These are phyloP conservation scores for Sordariomycetes sp. DNA, from an alignment of 2,329 filamentous ascomycete species.

Conservation along the genomic window DNA sequence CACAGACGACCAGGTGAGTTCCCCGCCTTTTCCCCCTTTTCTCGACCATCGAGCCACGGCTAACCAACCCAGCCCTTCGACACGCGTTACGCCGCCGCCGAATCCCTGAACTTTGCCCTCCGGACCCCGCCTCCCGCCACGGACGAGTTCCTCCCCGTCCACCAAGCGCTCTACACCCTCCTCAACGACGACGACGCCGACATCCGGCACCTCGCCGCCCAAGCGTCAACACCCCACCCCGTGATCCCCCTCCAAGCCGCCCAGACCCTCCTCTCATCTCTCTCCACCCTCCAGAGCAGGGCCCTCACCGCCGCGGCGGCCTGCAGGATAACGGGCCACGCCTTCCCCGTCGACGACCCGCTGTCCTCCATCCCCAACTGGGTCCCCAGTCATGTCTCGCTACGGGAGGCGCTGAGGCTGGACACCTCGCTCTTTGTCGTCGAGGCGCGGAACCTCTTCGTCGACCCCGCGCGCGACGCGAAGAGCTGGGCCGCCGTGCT, in stretches of 20 bases:
- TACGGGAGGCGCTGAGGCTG: constrained; percentile 31
- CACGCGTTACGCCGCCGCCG: constrained; percentile 45
- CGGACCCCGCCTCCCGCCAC: constrained; percentile 6
- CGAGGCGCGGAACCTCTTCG: constrained; percentile 90
- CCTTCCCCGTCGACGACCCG: constrained; percentile 5
- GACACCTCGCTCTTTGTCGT: constrained; percentile 67
- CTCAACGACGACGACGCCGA: constrained; percentile 90
- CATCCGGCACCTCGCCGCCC: constrained; percentile 53
- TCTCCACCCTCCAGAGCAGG: constrained; percentile 20
- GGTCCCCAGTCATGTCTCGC: constrained; percentile 13
- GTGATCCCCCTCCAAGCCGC: constrained; percentile 35
- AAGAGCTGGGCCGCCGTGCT: constrained; percentile 51
- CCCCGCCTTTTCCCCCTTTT: neutral
- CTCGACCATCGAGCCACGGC: neutral
- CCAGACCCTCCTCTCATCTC: constrained; percentile 21
- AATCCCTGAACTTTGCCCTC: constrained; percentile 40
- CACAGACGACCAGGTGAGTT: constrained; percentile 29
- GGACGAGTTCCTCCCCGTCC: constrained; percentile 35
- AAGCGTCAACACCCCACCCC: constrained; percentile 26
- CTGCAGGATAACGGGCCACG: constrained; percentile 23
- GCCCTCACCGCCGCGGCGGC: constrained; percentile 26
- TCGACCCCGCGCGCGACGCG: constrained; percentile 68
- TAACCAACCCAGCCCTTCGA: constrained; percentile 42
- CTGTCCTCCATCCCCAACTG: neutral
- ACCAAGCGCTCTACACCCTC: constrained; percentile 58